Percentiles rank a stretch among this genome's conserved stretches.
Evolutionary conservation across 2,329 filamentous ascomycete genomes (phyloP).

Genomic region (Colletotrichum simmondsii): DNA sequence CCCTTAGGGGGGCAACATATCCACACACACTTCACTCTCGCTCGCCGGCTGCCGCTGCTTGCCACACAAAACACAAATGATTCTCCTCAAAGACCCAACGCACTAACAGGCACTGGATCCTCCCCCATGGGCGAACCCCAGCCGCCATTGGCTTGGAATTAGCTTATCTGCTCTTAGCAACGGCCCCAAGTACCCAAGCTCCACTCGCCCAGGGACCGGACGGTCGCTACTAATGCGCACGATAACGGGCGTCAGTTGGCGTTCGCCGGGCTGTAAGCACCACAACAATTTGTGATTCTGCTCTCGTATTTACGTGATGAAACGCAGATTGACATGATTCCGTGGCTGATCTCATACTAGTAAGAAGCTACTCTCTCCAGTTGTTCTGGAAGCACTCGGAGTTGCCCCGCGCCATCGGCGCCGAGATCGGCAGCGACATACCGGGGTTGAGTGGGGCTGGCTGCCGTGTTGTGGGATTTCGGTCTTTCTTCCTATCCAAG

Average conservation of each 20-base stretch:
- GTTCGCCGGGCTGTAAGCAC: not conserved
- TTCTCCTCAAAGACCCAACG: not conserved
- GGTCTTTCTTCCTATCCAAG: not conserved
- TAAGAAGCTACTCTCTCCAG: too few species aligned
- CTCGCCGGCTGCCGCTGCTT: not conserved
- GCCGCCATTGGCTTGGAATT: not conserved
- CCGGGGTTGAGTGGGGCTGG: not conserved
- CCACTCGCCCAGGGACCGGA: not conserved
- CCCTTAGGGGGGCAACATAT: not conserved
- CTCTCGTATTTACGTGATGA: not conserved
- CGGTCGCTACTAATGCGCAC: not conserved
- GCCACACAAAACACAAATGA: not conserved
- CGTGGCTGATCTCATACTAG: too few species aligned
- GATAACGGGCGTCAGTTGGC: not conserved
- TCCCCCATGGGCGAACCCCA: not conserved
- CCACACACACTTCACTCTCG: not conserved
- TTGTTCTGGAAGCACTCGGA: too few species aligned
- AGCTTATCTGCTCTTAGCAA: not conserved
- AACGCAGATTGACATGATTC: not conserved
- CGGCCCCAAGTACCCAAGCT: not conserved
- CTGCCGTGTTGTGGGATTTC: not conserved
- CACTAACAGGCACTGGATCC: not conserved
- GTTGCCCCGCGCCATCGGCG: not conserved
- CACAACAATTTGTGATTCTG: too few species aligned
- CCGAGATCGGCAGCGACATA: not conserved